phyloP scores from a whole-genome alignment of 1,284 basidiomycete species.

The Laetiporus sulphureus region DNA sequence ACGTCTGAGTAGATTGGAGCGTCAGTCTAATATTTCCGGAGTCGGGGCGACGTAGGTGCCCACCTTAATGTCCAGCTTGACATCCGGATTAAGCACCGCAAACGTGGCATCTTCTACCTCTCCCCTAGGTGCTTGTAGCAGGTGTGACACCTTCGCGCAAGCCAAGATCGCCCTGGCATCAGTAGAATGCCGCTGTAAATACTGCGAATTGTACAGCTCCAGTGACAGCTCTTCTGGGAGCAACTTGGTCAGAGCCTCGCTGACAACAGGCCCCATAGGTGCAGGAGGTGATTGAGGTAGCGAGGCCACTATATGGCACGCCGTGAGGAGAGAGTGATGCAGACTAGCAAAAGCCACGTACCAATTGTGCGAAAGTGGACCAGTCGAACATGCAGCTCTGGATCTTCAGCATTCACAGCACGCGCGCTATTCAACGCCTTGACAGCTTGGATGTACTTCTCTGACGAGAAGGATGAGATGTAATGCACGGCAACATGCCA shows the following conservation, averaged over 20 bases:
- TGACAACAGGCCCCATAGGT: slow-evolving; percentile 38
- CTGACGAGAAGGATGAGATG: slow-evolving; percentile 31
- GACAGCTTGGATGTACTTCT: slow-evolving; percentile 75
- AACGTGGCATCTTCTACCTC: slow-evolving; percentile 61
- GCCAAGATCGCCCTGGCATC: slow-evolving; percentile 52
- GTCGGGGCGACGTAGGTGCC: slow-evolving; percentile 19
- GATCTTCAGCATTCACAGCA: slow-evolving; percentile 48
- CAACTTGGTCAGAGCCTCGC: slow-evolving; percentile 40
- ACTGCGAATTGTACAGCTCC: slow-evolving; percentile 69
- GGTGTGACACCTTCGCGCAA: slow-evolving; percentile 45
- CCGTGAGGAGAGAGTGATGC: slow-evolving; percentile 1
- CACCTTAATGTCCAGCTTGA: slow-evolving; percentile 47
- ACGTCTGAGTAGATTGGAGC: not conserved
- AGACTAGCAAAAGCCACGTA: slow-evolving; percentile 33
- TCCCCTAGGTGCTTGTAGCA: slow-evolving; percentile 40
- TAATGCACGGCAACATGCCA: not conserved
- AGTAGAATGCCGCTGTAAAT: slow-evolving; percentile 55
- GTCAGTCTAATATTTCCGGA: too few species aligned
- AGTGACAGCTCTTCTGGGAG: slow-evolving; percentile 52
- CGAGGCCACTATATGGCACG: slow-evolving; percentile 31
- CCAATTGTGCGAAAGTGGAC: slow-evolving; percentile 49
- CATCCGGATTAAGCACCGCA: slow-evolving; percentile 37
- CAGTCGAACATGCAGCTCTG: slow-evolving; percentile 68
- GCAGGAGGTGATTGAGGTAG: slow-evolving; percentile 35
- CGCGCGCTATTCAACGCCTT: slow-evolving; percentile 62